Evolutionary conservation across 768 basidiomycete genomes (phyloP), one percentile per base, ranked within the genome.

Genomic region (Austroboletus eburneus): DNA sequence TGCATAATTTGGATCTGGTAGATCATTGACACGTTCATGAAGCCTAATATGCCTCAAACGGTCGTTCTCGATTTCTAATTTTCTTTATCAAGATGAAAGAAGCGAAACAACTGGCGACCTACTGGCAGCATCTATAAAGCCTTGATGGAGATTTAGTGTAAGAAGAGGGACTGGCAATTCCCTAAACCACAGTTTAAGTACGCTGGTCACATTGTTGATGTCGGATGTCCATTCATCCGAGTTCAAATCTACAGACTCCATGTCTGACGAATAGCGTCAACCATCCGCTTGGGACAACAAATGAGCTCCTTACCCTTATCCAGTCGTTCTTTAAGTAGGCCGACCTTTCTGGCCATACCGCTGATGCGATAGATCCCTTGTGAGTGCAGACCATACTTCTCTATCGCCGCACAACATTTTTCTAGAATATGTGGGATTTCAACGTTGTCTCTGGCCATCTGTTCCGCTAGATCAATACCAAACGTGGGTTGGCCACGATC

Each of bases 1-100:
- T 2, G 96, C 91, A 60, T 99, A 99, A 67, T 98, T 97, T n/a
- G 96, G 80, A 69, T 99, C 96, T 12, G 96, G 95, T 43, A 99
- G 76, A 55, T 97, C 95, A 59, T 99, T 99, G 38, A 99, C 93
- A 38, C 93, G 83, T 62, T 98, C 96, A 60, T 99, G 96, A 43
- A 98, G 71, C 41, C 94, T 82, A 53, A 99, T 98, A 59, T 98
- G 95, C 49, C 95, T 80, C 54, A 98, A 72, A 42, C 95, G 82
- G 55, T 96, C 94, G 59, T 95, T 96, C 45, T 98, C 96, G 52
- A 88, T 88, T 62, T 83, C 87, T 93, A 56, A 14, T 44, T 37
- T 38, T 3, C 29, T 35, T n/a, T 18, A 22, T 52, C 25, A 53
- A 39, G 13, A 36, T 17, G 18, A 41, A 12, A 14, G 2, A 38